A percentile compares a stretch with the other conserved stretches of the same genome.
Conservation (phyloP, 2,329 filamentous ascomycete genomes). For the Akanthomyces muscarius region DNA sequence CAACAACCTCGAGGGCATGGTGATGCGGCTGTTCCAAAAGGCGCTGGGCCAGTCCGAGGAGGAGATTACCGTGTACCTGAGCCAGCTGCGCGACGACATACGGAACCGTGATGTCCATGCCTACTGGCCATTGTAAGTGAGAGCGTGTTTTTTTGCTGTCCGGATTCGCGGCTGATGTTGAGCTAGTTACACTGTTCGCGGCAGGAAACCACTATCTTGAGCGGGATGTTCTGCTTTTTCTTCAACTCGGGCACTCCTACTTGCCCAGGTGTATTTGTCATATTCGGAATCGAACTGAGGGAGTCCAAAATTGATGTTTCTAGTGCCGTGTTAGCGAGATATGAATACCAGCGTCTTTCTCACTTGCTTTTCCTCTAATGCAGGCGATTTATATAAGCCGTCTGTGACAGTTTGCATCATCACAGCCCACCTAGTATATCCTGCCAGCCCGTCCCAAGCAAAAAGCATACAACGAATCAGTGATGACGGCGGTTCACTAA, state of each 20-base stretch:
- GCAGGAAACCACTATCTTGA: neutral
- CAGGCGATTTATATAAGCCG: too few relatives aligned
- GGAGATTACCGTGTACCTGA: constrained; percentile 28
- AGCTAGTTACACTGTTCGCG: neutral
- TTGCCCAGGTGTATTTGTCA: neutral
- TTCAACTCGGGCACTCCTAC: neutral
- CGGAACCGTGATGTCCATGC: constrained; percentile 28
- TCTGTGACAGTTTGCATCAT: too few relatives aligned
- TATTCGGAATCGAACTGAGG: neutral
- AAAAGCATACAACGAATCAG: too few relatives aligned
- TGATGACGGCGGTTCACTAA: too few relatives aligned
- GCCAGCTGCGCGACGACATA: constrained; percentile 28
- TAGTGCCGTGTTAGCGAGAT: neutral
- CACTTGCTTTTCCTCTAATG: too few relatives aligned
- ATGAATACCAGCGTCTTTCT: neutral
- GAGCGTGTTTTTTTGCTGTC: neutral
- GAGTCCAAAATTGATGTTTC: neutral
- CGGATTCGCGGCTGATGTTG: neutral
- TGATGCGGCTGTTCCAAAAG: constrained; percentile 31
- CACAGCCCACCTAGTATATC: too few relatives aligned
- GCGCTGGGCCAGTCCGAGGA: constrained; percentile 28
- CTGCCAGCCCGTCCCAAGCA: too few relatives aligned
- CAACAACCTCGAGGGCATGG: constrained; percentile 28
- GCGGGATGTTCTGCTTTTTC: neutral
- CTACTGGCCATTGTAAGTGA: constrained; percentile 31